These are phyloP conservation scores for Euryodendron excelsum DNA, from an alignment of 148 eudicot genomes.

Conservation along the genomic window DNA sequence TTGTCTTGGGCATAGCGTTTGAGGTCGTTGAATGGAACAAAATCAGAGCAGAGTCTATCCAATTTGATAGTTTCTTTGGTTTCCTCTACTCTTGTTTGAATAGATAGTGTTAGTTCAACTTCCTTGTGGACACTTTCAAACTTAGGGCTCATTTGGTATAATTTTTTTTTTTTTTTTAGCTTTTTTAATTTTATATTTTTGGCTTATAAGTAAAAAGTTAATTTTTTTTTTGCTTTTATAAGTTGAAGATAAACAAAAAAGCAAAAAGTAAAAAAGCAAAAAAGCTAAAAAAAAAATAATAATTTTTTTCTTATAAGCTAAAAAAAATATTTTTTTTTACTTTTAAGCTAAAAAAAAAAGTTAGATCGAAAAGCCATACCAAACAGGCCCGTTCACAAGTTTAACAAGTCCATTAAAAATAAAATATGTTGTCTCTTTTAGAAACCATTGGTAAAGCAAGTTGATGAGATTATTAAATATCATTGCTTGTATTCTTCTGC, in stretches of 20 bases:
- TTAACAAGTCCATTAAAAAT: background rate
- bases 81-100: background rate
- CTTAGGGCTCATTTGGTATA: background rate
- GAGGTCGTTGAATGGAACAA: background rate
- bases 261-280: too few species aligned
- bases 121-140: background rate
- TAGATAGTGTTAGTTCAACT: background rate
- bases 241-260: too few species aligned
- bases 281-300: too few species aligned
- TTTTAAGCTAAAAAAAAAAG: too few species aligned
- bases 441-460: background rate
- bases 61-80: background rate
- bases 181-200: too few species aligned
- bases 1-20: too few species aligned
- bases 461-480: background rate
- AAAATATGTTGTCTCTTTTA: background rate
- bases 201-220: too few species aligned
- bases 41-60: background rate
- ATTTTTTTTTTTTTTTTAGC: too few species aligned
- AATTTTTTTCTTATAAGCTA: too few species aligned
- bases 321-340: too few species aligned
- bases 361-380: too few species aligned
- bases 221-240: too few species aligned
- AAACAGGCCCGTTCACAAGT: background rate
- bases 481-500: background rate